Base-by-base conservation (phyloP, 2,329 filamentous ascomycete genomes). In the Aspergillus sp. region DNA sequence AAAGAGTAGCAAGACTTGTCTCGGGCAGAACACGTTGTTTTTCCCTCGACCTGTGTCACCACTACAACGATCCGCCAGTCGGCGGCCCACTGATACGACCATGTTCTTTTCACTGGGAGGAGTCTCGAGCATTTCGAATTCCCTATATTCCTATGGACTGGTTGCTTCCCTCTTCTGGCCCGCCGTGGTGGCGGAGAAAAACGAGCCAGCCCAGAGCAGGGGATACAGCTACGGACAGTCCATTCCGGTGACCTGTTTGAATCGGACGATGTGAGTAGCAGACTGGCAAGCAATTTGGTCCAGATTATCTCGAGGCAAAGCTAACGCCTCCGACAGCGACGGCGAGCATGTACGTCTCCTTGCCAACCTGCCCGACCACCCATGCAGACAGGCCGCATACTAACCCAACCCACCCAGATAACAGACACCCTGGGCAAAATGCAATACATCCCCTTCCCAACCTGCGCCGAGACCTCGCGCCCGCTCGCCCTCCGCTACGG, bases 401-500 rank as follows among this genome's bases (percentile, higher is more conserved):
- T 16, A 15, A 15, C 24, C 28, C 19, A 36, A 35, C 14, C 11
- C 30, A 8, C 25, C 10, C 39, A 67, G 68, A 80, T 95, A 52
- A 81, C 85, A 53, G 78, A 93, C 56, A 70, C 72, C 22, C 71
- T 79, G 43, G 80, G 91, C 52, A 81, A 93, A 58, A 76, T 95
- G 35, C 74, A 93, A 71, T 96, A 91, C 71, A 79, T 91, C 27
- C 86, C 89, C 24, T 96, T 96, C 61, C 84, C 84, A 15, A 71
- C 72, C 20, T 96, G 91, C 73, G 83, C 86, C 61, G 91, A 96
- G 62, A 96, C 91, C 8, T 71, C 71, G 26, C 72, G 75, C 30
- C 80, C 88, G 0, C 78, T 98, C 49, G 78, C 91, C 51, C 80
- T 98, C 57, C 73, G 76, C 58, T 96, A 94, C 66, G 88, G 88